Evolutionary conservation across 345 rosid genomes (phyloP).

Genomic region (Alliaria petiolata): DNA sequence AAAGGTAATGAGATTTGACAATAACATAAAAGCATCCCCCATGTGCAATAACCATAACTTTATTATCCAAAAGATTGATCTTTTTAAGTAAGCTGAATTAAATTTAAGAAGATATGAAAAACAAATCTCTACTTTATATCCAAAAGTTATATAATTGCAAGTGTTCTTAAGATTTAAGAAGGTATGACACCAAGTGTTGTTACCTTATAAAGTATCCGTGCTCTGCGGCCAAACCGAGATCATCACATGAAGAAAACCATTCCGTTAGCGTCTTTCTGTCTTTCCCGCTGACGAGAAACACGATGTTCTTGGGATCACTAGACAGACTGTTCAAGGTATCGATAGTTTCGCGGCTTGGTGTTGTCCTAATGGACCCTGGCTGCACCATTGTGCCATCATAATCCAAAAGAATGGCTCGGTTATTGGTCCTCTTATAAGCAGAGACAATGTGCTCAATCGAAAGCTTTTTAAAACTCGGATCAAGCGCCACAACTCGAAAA

Average conservation of each 20-base stretch:
- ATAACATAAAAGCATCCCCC: neutral
- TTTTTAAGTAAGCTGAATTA: neutral
- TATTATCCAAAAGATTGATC: neutral
- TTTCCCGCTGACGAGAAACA: slow-evolving; percentile 83
- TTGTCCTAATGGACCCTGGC: slow-evolving; percentile 50
- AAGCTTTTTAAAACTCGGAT: slow-evolving; percentile 87
- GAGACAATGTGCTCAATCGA: slow-evolving; percentile 86
- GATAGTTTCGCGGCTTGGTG: slow-evolving; percentile 55
- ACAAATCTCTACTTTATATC: neutral
- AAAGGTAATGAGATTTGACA: neutral
- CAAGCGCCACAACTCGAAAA: slow-evolving; percentile 83
- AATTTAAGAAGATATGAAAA: neutral
- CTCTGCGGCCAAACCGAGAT: slow-evolving; percentile 87
- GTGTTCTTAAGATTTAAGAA: neutral
- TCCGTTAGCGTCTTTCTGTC: slow-evolving; percentile 58
- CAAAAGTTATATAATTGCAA: neutral
- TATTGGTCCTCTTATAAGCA: slow-evolving; percentile 76
- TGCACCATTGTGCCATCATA: slow-evolving; percentile 79
- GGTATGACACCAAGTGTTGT: neutral
- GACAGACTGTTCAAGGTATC: slow-evolving; percentile 61
- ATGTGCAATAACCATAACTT: slow-evolving; percentile 10
- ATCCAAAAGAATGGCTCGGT: slow-evolving; percentile 83
- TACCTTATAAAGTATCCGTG: slow-evolving; percentile 84
- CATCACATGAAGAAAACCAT: slow-evolving; percentile 74
- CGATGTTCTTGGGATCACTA: slow-evolving; percentile 71